These are phyloP conservation scores for Lachancea cidri DNA, from an alignment of 805 yeast species.

Conservation along the genomic window DNA sequence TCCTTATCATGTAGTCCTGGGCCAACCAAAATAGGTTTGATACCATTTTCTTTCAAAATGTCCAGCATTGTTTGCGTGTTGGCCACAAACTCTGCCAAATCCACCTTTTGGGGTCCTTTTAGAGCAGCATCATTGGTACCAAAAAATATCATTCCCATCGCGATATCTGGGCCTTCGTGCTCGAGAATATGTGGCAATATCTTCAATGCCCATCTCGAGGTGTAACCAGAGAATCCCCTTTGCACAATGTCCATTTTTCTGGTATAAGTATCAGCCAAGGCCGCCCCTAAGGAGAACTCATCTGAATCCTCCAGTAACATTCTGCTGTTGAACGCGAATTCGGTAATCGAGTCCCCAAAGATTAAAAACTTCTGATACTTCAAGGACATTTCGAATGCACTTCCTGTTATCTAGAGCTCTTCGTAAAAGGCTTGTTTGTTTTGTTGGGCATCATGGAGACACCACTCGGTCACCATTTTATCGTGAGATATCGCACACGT, in stretches of 20 bases:
- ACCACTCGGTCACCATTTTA: no score
- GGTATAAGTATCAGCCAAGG: slow-evolving; percentile 44
- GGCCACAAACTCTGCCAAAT: slow-evolving; percentile 41
- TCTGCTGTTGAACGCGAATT: slow-evolving; percentile 41
- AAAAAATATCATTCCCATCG: slow-evolving; percentile 54
- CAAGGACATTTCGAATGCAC: no score
- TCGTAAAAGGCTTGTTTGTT: no score
- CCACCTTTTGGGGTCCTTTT: slow-evolving; percentile 45
- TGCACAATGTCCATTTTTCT: slow-evolving; percentile 64
- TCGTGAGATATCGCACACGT: no score
- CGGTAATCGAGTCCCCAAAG: slow-evolving; percentile 71
- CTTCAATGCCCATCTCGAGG: slow-evolving; percentile 51
- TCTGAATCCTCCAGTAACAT: slow-evolving; percentile 21
- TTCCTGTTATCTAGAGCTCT: no score
- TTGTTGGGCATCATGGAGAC: no score
- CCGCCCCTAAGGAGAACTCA: slow-evolving; percentile 48
- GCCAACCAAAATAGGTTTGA: slow-evolving; percentile 54
- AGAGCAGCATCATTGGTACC: slow-evolving; percentile 75
- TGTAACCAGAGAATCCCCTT: slow-evolving; percentile 78
- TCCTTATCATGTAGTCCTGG: slow-evolving; percentile 54
- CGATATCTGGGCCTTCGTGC: slow-evolving; percentile 41
- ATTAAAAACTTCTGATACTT: slow-evolving; percentile 44
- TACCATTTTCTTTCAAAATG: slow-evolving; percentile 36
- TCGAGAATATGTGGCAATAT: slow-evolving; percentile 48
- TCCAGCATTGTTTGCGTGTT: slow-evolving; percentile 45